Evolutionary conservation across 2,329 filamentous ascomycete species (phyloP).

Genomic region (Macrophomina tecta): DNA sequence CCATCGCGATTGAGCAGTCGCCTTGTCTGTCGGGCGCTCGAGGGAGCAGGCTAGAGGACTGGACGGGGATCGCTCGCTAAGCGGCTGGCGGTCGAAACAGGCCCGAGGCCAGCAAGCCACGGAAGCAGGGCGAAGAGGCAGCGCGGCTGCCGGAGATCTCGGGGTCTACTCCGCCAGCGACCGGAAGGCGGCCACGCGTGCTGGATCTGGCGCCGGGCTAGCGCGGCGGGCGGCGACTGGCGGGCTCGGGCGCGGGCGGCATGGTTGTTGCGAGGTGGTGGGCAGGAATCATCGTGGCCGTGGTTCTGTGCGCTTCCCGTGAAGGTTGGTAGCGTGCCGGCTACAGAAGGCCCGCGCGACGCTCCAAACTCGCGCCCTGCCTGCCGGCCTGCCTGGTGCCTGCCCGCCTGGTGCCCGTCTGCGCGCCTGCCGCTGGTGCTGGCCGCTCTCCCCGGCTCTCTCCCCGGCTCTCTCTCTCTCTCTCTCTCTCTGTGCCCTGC

Average conservation of each 20-base stretch:
- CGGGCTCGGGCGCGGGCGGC: background rate
- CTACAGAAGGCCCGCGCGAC: slow-evolving; percentile 2
- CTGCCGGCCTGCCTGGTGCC: no score
- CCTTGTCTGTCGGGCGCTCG: no score
- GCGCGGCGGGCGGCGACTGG: background rate
- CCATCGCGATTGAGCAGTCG: no score
- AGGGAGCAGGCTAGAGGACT: no score
- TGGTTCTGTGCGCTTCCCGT: slow-evolving; percentile 23
- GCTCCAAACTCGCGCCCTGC: background rate
- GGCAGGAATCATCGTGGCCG: background rate
- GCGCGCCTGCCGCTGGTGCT: background rate
- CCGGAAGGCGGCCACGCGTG: background rate
- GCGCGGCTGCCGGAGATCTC: background rate
- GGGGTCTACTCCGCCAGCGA: background rate
- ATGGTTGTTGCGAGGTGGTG: background rate
- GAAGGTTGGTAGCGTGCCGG: slow-evolving; percentile 12
- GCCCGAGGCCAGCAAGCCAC: no score
- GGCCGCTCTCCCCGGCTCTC: background rate
- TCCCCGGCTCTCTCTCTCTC: background rate
- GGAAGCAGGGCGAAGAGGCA: background rate
- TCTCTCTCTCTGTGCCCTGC: background rate
- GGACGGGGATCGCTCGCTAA: no score
- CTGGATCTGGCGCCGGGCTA: background rate
- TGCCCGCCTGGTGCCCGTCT: no score
- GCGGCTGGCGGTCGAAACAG: no score